A percentile compares a stretch with the other conserved stretches of the same genome.
Evolutionary conservation across 768 basidiomycete species (phyloP).

Genomic region (Mycena amicta): DNA sequence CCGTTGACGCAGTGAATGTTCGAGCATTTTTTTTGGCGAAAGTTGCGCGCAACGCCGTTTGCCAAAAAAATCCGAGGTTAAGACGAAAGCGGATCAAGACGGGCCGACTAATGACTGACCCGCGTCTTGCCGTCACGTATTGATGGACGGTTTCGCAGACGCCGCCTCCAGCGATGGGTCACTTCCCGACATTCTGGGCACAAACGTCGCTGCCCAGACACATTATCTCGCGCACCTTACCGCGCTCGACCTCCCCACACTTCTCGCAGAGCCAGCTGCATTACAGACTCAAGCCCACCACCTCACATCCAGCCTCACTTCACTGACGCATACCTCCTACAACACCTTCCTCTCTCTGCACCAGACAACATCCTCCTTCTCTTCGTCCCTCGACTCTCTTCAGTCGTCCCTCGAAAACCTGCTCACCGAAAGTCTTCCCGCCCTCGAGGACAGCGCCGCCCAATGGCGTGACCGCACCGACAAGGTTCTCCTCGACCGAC

Average conservation of each 20-base stretch:
- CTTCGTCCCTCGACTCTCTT: constrained; percentile 72
- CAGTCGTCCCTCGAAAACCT: constrained; percentile 73
- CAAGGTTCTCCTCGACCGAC: constrained; percentile 70
- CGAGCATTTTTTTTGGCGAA: too few species aligned
- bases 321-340: constrained; percentile 89
- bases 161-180: neutral
- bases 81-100: too few species aligned
- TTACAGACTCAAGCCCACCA: constrained; percentile 86
- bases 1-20: too few species aligned
- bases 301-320: constrained; percentile 85
- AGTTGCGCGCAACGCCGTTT: too few species aligned
- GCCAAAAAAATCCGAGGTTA: too few species aligned
- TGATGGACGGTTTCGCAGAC: neutral
- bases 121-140: neutral
- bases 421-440: constrained; percentile 67
- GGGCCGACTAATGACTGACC: too few species aligned
- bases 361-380: constrained; percentile 72
- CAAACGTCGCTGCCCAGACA: constrained; percentile 32
- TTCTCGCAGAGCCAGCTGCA: constrained; percentile 72
- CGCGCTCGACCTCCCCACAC: constrained; percentile 62
- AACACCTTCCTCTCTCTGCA: constrained; percentile 91
- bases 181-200: neutral
- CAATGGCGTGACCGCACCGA: constrained; percentile 77
- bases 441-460: constrained; percentile 71
- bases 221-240: constrained; percentile 68